These are phyloP conservation scores for Phytomonas sp. DNA, from an alignment of 208 protist genomes.

Conservation along the genomic window DNA sequence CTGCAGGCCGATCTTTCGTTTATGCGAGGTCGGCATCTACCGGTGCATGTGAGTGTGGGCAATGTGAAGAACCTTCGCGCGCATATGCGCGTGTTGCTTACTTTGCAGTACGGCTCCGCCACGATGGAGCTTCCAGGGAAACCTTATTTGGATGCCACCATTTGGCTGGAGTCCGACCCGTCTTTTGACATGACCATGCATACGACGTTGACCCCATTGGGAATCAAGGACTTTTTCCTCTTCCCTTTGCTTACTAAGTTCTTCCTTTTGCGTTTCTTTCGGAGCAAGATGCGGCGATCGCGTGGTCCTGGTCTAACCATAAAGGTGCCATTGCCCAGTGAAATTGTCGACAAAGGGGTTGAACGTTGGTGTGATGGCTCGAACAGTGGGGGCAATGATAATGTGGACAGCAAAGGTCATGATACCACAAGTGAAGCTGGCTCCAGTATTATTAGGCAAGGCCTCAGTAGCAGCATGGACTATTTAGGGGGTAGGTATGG, in stretches of 20 bases:
- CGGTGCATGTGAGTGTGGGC: conserved; percentile 51
- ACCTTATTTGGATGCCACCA: conserved; percentile 49
- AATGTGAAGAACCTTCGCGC: conserved; percentile 37
- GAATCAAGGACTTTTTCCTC: conserved; percentile 65
- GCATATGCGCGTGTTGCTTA: conserved; percentile 42
- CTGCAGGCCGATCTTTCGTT: conserved; percentile 65
- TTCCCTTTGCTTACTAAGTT: conserved; percentile 54
- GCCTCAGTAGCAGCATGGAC: not conserved
- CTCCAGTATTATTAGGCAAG: not conserved
- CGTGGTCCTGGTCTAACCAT: not conserved
- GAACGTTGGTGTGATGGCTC: not conserved
- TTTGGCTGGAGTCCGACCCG: conserved; percentile 82
- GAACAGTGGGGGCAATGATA: not conserved
- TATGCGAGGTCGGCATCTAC: conserved; percentile 57
- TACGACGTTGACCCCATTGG: conserved; percentile 47
- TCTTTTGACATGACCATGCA: conserved; percentile 65
- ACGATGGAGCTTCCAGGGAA: conserved; percentile 55
- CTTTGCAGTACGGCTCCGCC: conserved; percentile 51
- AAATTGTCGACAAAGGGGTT: not conserved
- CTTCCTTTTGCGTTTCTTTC: conserved; percentile 56
- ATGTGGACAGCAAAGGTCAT: not conserved
- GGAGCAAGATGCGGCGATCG: conserved; percentile 22
- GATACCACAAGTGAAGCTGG: not conserved
- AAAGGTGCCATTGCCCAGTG: conserved; percentile 1
- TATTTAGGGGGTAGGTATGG: not conserved